These are phyloP conservation scores for Ganoderma leucocontextum DNA, from an alignment of 1,284 basidiomycete genomes.

Conservation along the genomic window DNA sequence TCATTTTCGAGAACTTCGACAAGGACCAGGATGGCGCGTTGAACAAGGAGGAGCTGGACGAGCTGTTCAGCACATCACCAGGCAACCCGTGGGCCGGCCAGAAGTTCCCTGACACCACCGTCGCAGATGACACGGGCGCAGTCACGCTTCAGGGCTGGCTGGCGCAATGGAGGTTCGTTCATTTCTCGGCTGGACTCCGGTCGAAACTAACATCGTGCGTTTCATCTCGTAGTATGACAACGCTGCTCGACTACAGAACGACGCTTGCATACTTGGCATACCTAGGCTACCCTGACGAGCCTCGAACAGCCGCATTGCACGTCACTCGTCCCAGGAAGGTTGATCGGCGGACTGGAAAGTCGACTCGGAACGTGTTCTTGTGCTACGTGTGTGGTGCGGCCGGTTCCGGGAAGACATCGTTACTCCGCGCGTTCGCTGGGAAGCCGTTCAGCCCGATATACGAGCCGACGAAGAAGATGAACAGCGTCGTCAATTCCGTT, in stretches of 20 bases:
- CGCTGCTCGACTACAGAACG: constrained; percentile 89
- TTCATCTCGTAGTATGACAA: constrained; percentile 83
- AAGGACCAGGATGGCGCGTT: constrained; percentile 98
- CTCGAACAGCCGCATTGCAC: constrained; percentile 82
- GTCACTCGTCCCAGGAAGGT: constrained; percentile 85
- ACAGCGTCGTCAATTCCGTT: constrained; percentile 94
- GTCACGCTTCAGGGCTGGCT: constrained; percentile 98
- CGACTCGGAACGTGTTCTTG: constrained; percentile 89
- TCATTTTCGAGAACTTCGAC: constrained; percentile 96
- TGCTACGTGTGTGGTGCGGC: constrained; percentile 96
- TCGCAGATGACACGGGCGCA: constrained; percentile 89
- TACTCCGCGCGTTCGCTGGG: constrained; percentile 87
- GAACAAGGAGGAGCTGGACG: constrained; percentile 85
- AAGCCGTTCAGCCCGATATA: constrained; percentile 79
- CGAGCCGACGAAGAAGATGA: constrained; percentile 89
- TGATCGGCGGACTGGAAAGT: constrained; percentile 89
- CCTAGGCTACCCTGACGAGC: constrained; percentile 82
- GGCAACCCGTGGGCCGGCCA: constrained; percentile 92
- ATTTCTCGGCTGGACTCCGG: constrained; percentile 3
- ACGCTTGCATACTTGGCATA: constrained; percentile 98
- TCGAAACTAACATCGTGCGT: background rate
- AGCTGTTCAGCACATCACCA: constrained; percentile 93
- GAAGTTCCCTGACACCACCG: constrained; percentile 90
- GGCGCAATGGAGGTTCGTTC: constrained; percentile 92
- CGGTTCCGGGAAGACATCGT: constrained; percentile 93